Conservation (phyloP, 768 basidiomycete genomes). For the Peribolospora kevripleyi region DNA sequence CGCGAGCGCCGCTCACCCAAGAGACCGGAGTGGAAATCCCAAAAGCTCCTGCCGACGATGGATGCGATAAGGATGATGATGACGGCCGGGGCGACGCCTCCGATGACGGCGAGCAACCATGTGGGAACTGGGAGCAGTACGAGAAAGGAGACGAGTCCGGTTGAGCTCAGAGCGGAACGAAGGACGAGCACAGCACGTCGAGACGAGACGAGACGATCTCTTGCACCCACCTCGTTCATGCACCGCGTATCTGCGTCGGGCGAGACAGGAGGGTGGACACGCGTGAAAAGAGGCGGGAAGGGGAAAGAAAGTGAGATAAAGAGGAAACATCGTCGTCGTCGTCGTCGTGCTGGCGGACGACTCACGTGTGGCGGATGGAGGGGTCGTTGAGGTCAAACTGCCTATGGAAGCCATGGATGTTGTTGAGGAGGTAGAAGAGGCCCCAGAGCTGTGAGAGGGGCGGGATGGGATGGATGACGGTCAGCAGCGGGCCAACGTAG, state of each 20-base stretch:
- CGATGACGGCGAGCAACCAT: slow-evolving; percentile 21
- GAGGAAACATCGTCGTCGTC: too few species aligned
- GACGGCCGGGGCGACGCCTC: slow-evolving; percentile 39
- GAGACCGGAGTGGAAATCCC: slow-evolving; percentile 59
- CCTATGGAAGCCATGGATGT: slow-evolving; percentile 30
- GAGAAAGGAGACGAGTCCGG: slow-evolving; percentile 8
- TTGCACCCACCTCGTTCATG: slow-evolving; percentile 37
- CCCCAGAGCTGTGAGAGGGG: not conserved
- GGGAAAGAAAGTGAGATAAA: slow-evolving; percentile 3
- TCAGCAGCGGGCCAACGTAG: not conserved
- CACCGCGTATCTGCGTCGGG: slow-evolving; percentile 31
- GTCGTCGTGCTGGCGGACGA: not conserved
- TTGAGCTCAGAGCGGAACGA: not conserved
- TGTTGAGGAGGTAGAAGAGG: slow-evolving; percentile 5
- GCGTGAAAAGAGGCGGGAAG: slow-evolving; percentile 1
- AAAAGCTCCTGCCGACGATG: slow-evolving; percentile 51
- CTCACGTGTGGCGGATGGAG: slow-evolving; percentile 23
- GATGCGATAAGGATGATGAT: slow-evolving; percentile 46
- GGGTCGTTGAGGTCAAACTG: slow-evolving; percentile 56
- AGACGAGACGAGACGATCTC: slow-evolving; percentile 3
- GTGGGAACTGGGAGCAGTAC: not conserved
- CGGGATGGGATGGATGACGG: not conserved
- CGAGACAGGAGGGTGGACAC: slow-evolving; percentile 10
- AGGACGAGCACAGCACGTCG: slow-evolving; percentile 18
- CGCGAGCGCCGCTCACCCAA: slow-evolving; percentile 10